A percentile compares a stretch with the other conserved stretches of the same genome.
phyloP scores from a whole-genome alignment of 2,329 filamentous ascomycete genomes.

The Arthrobotrys sinensis region DNA sequence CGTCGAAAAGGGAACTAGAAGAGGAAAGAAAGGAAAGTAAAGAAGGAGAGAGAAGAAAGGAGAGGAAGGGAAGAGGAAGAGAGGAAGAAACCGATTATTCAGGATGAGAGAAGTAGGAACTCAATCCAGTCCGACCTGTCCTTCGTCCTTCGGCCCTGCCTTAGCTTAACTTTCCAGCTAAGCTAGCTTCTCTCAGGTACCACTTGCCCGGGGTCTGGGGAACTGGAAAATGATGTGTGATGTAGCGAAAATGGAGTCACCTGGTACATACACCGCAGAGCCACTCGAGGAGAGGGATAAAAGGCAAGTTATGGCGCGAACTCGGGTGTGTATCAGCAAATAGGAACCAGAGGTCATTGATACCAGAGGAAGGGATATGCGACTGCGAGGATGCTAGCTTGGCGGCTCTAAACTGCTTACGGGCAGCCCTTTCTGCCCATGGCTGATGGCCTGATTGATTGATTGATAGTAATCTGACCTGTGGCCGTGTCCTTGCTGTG shows the following conservation, averaged over 20 bases:
- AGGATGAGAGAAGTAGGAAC: constrained; percentile 43
- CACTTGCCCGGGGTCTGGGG: constrained; percentile 35
- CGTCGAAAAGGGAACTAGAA: constrained; percentile 21
- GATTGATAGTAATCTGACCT: constrained; percentile 23
- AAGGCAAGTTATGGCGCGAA: constrained; percentile 45
- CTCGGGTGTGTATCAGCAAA: constrained; percentile 57
- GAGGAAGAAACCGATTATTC: neutral
- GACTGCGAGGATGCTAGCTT: constrained; percentile 34
- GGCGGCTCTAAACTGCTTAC: constrained; percentile 41
- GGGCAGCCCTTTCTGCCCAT: constrained; percentile 28
- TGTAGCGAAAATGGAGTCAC: constrained; percentile 56
- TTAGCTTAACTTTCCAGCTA: constrained; percentile 6
- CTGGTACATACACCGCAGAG: constrained; percentile 39
- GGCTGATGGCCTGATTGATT: constrained; percentile 21
- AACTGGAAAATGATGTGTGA: constrained; percentile 44
- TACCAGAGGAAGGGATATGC: constrained; percentile 55
- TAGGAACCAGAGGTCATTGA: constrained; percentile 38
- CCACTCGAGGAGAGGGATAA: constrained; percentile 35
- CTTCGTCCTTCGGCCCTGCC: constrained; percentile 32
- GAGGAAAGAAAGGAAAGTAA: constrained; percentile 24
- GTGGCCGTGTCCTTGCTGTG: constrained; percentile 29
- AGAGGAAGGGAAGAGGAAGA: constrained; percentile 12
- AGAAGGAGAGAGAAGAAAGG: constrained; percentile 7
- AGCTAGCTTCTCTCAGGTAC: constrained; percentile 24
- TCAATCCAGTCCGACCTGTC: constrained; percentile 34